Base-by-base conservation (phyloP, 192 early-diverging fungal species). In the Backusella luteola region DNA sequence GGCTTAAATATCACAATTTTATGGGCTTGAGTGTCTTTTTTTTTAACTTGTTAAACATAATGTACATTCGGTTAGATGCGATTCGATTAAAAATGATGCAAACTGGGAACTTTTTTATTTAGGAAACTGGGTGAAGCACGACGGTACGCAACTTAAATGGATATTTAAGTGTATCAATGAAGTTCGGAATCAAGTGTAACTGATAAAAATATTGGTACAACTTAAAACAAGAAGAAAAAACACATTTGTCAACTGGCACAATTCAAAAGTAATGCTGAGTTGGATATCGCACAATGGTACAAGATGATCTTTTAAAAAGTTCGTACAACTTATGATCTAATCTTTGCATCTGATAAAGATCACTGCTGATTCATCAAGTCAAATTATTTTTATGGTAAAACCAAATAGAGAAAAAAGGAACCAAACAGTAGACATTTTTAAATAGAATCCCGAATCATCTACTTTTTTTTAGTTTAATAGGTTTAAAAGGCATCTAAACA, bases 261-360 rank as follows among this genome's bases (percentile, higher is more conserved):
- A 49, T 49, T n/a, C 5, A 49, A 32, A n/a, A 49, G 6, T 49
- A 14, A 29, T 3, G 56, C 56, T 26, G 56, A 63, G 56, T 63
- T 63, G 9, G 11, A 9, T 23, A 14, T 29, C 12, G 26, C 56
- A 29, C 46, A 49, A 49, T 63, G 12, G 56, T 63, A 63, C 56
- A 63, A 63, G 56, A 63, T 63, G 21, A 63, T 63, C 56, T 63
- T 49, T 49, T 63, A 29, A 63, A 63, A 29, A 63, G 1, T 63
- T 63, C 9, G 56, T 63, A 23, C 4, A 9, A 63, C 56, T 63
- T 63, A 12, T 63, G 56, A 63, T 63, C 56, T 63, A 63, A 63
- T 63, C 56, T 63, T 63, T 63, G 2, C 56, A 63, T 63, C 56
- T 63, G 56, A 63, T 63, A 63, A 63, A 63, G 56, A 63, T 63